Base-by-base conservation (phyloP, 2,329 filamentous ascomycete genomes). In the Ascomycota sp. region DNA sequence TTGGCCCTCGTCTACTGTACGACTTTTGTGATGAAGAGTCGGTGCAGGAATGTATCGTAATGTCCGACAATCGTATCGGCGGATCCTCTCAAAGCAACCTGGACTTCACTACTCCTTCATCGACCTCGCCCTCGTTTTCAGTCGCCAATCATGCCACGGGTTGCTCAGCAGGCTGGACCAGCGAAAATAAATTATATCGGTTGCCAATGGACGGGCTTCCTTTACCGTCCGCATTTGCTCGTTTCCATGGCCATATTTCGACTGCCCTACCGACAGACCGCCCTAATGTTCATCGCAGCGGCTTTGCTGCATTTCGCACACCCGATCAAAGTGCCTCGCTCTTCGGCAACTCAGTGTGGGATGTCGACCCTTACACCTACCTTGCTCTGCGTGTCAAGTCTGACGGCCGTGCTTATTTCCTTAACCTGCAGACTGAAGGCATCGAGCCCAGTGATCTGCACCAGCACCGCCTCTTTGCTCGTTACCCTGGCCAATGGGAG, bases 391-490 rank as follows among this genome's bases (percentile, higher is more conserved):
- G 85, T 10, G 65, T 98, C 42, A 89, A 83, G 50, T 86, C 80
- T 3, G 89, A 95, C 47, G 85, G 83, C 11, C 65, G 89, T 34
- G 77, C 80, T 43, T 98, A 95, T 57, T 81, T 93, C 33, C 71
- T 98, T 44, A 98, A 98, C 52, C 59, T 98, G 11, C 89, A 95
- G 58, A 93, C 85, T 3, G 86, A 98, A 47, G 80, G 79, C 2
- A 75, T 98, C 32, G 80, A 93, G 28, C 79, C 82, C 8, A 86
- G 83, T n/a, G 89, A 98, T 50, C 63, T 98, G 37, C 89, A 95
- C 51, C 89, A 98, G 50, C 89, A 98, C 52, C 65, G 89, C 29
- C 55, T 98, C 4, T 92, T 82, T 41, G 65, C 76, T 7, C 75
- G 74, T 44, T 68, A 69, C 7, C 74, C 79, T 0, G 83, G 83